Evolutionary conservation across 495 filamentous ascomycete species (phyloP).

Genomic region (Penicillium desertorum): DNA sequence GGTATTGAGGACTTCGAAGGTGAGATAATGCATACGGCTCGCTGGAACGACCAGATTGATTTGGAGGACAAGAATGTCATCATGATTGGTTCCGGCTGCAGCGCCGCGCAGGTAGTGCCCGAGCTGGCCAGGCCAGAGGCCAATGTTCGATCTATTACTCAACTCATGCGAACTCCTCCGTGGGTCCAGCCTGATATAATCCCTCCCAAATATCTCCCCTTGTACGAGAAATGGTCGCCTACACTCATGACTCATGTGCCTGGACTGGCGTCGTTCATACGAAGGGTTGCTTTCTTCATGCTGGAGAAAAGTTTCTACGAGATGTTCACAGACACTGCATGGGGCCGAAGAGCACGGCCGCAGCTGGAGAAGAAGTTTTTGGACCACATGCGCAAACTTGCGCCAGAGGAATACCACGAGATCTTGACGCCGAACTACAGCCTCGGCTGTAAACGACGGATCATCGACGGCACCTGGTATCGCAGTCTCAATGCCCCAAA

Average conservation of each 20-base stretch:
- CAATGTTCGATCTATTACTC: conserved; percentile 58
- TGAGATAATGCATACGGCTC: conserved; percentile 56
- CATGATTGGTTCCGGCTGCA: conserved; percentile 63
- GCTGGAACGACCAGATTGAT: conserved; percentile 52
- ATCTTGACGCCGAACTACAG: conserved; percentile 62
- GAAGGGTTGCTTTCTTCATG: conserved; percentile 36
- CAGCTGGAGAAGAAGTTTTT: conserved; percentile 40
- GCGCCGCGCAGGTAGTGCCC: conserved; percentile 48
- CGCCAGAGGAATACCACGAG: conserved; percentile 62
- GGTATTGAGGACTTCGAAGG: conserved; percentile 57
- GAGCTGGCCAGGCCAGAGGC: conserved; percentile 36
- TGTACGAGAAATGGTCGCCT: conserved; percentile 45
- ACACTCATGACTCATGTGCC: conserved; percentile 44
- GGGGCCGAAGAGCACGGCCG: conserved; percentile 29
- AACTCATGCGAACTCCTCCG: conserved; percentile 62
- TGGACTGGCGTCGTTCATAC: conserved; percentile 36
- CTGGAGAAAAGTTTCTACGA: conserved; percentile 39
- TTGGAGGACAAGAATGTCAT: conserved; percentile 54
- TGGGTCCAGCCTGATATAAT: conserved; percentile 50
- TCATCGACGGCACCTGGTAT: conserved; percentile 59
- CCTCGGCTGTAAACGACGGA: conserved; percentile 61
- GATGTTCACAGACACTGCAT: conserved; percentile 34
- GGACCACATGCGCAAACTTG: conserved; percentile 47
- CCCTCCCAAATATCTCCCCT: conserved; percentile 11
- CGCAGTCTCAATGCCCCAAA: conserved; percentile 51